Evolutionary conservation across 495 filamentous ascomycete species (phyloP), one percentile per base, ranked within the genome.

Genomic region (Penicillium alfredii): DNA sequence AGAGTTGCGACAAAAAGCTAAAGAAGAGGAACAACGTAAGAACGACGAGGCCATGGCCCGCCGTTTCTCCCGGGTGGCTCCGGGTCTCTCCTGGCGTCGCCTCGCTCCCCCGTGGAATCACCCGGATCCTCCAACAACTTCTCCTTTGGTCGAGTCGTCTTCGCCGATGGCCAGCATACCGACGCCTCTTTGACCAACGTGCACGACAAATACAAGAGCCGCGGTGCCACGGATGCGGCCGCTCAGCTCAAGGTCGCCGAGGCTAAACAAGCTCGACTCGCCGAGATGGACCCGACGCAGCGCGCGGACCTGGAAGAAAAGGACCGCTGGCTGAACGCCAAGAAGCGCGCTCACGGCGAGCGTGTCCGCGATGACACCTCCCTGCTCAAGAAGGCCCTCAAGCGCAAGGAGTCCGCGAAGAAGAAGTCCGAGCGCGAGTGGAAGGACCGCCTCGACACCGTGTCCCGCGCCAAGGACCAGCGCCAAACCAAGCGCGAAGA

Each of bases 321-420:
- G 66, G 90, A 98, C 53, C 60, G 78, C 32, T 98, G 92, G 92
- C 70, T 93, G 39, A 90, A 88, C 33, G 92, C 90, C 5, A 78
- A 87, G 61, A 86, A 89, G 59, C 81, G 84, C 16, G 87, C 84
- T 3, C 84, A 90, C 45, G 87, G 92, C 17, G 88, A 95, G 56
- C 86, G 88, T 48, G 79, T 95, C n/a, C 73, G 78, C 40, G 88
- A 97, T 43, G 85, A 94, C 55, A 84, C 84, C 34, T 77, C 73
- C n/a, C 57, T 97, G 21, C 74, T 98, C 8, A 93, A 93, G 75
- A 95, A 95, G 71, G 86, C 88, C 2, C 65, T 96, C 40, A 96
- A 96, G 74, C 80, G 90, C 43, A 88, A 93, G 63, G 86, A 94
- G 55, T 80, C 79, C 44, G 66, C 73, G 18, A 98, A 97, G 77